These are phyloP conservation scores for Claviceps capensis DNA, from an alignment of 2,329 filamentous ascomycete genomes.

Conservation along the genomic window DNA sequence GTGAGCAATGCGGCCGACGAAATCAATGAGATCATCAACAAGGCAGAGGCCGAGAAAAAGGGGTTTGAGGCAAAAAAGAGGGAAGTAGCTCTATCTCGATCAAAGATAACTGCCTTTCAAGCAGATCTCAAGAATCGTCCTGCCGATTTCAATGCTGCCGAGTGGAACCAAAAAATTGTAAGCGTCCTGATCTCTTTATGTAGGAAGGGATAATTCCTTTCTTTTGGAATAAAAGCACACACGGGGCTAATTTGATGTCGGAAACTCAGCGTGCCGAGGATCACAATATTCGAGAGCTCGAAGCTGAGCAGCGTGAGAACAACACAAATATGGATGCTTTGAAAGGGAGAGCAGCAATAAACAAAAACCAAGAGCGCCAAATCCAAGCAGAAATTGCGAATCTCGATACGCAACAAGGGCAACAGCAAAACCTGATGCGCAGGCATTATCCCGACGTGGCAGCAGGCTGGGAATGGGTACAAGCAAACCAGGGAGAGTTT, in stretches of 20 bases:
- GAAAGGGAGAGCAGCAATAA: conserved; percentile 25
- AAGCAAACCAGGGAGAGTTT: conserved; percentile 54
- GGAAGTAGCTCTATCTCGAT: conserved; percentile 35
- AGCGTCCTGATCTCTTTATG: conserved; percentile 17
- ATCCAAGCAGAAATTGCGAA: conserved; percentile 36
- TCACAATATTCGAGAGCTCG: conserved; percentile 37
- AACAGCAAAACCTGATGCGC: conserved; percentile 54
- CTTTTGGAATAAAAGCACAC: not conserved
- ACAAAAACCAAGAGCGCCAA: conserved; percentile 24
- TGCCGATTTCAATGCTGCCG: conserved; percentile 51
- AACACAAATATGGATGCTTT: conserved; percentile 27
- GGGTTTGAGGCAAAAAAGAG: conserved; percentile 35
- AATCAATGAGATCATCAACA: conserved; percentile 28
- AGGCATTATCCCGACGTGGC: conserved; percentile 48
- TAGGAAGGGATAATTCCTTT: not conserved
- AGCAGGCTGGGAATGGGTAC: conserved; percentile 69
- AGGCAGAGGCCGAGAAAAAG: conserved; percentile 37
- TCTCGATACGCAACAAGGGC: conserved; percentile 62
- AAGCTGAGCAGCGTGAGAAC: conserved; percentile 26
- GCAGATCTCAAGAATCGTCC: conserved; percentile 48
- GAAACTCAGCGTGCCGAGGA: conserved; percentile 43
- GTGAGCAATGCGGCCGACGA: conserved; percentile 22
- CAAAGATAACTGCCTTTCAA: conserved; percentile 49
- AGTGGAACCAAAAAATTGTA: conserved; percentile 62
- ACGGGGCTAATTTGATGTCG: conserved; percentile 7